Base-by-base conservation (phyloP, 768 basidiomycete genomes). In the Russula abietina region DNA sequence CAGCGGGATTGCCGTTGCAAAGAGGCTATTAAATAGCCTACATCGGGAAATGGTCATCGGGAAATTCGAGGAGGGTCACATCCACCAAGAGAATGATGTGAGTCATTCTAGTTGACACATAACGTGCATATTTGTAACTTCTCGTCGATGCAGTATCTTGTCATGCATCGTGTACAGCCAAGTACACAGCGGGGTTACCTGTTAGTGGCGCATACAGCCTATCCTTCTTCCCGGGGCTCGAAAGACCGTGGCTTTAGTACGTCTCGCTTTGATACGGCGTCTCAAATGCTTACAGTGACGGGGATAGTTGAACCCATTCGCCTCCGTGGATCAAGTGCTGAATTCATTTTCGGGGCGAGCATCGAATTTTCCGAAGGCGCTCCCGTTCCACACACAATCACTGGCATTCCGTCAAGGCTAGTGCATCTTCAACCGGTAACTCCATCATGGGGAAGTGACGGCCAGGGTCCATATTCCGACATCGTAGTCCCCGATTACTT, bases 81-180 rank as follows among this genome's bases (percentile, higher is more conserved):
- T 98, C 11, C 95, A 95, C 70, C 93, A 98, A 73, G 97, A 98
- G 73, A 93, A 91, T 66, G 87, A 98, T 72, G 95, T 91, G 72
- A 75, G 28, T 19, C 22, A 16, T 16, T n/a, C 12, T 19, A 32
- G 26, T 41, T 48, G 10, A n/a, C 16, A 9, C 41, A 14, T 36
- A n/a, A n/a, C 50, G 38, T 38, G 33, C 38, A 49, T 9, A n/a
- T 49, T 11, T 52, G 2, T 33, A 19, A 57, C 24, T 43, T 36
- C 51, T 46, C 58, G 57, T 43, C 24, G 3, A 19, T 2, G 26
- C 71, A 98, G 93, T 98, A 99, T 75, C 96, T 98, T 66, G 83
- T 89, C 50, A 77, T 98, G 17, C 93, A 96, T 70, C 87, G 97
- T 24, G 89, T 98, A 4, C 91, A 98, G 68, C 95, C 96, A 0